Evolutionary conservation across 2,329 filamentous ascomycete genomes (phyloP), one percentile per base, ranked within the genome.

Genomic region (Exophiala aquamarina): DNA sequence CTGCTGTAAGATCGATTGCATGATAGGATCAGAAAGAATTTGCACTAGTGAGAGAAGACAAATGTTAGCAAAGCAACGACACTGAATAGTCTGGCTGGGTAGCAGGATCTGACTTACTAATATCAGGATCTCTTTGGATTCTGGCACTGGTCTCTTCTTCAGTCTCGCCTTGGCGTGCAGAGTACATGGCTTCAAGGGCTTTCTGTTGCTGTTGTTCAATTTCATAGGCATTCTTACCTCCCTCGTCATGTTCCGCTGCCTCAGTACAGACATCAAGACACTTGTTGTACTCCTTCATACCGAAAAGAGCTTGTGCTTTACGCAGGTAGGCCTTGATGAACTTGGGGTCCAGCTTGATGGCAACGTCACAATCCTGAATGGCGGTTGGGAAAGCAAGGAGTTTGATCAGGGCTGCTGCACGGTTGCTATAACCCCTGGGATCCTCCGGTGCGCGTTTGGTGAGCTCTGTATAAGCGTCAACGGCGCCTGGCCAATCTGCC

Each of bases 251-350:
- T 59, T 83, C 78, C 7, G 78, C 75, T 1, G 94, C 93, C 65
- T 90, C 88, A 31, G 82, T 82, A 73, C 91, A 95, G 6, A 86
- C 87, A 65, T 98, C 93, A 49, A 97, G 76, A 65, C 88, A 94
- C 69, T 91, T 92, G 69, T 86, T 95, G 77, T 95, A 97, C 70
- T 98, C 92, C 69, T 93, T 89, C 93, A 98, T 98, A 61, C 90
- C 90, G 59, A 93, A 90, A 69, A 92, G 89, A 33, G 90, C 89
- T 73, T 97, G 91, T 0, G 91, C 91, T 77, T 96, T 97, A 66
- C 93, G 86, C 61, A 98, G 86, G 70, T 97, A 97, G 6, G 93
- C 93, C 47, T 92, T 84, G 71, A 97, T 92, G 70, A 98, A 98
- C 64, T 85, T 86, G 48, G 87, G 79, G 62, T 98, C 93, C 61